These are phyloP conservation scores for Fusarium chlamydosporum DNA, from an alignment of 2,329 filamentous ascomycete species.

Conservation along the genomic window DNA sequence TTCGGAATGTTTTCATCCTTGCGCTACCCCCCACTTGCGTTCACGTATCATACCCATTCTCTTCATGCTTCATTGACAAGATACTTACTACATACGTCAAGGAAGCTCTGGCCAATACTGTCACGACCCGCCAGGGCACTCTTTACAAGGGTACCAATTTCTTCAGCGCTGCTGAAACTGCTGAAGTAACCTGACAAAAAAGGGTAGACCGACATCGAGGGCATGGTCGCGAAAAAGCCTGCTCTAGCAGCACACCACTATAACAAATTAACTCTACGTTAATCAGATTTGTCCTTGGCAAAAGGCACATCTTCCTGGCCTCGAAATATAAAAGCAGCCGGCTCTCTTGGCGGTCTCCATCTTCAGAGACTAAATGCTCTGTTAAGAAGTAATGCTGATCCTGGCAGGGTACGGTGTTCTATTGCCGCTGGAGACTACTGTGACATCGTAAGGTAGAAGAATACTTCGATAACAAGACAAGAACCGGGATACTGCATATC, in stretches of 20 bases:
- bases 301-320: neutral
- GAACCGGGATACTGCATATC: conserved; percentile 25
- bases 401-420: conserved; percentile 30
- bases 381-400: conserved; percentile 17
- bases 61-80: conserved; percentile 9
- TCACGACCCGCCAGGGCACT: conserved; percentile 1
- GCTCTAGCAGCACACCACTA: neutral
- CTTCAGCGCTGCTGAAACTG: neutral
- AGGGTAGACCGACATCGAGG: conserved; percentile 38
- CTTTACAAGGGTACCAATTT: neutral
- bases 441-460: conserved; percentile 24
- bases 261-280: conserved; percentile 7
- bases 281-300: neutral
- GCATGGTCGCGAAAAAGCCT: neutral
- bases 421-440: conserved; percentile 23
- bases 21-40: conserved; percentile 27
- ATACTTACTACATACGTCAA: neutral
- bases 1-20: conserved; percentile 32
- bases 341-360: conserved; percentile 41
- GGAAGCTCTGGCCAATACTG: conserved; percentile 3
- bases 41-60: conserved; percentile 13
- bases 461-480: conserved; percentile 8
- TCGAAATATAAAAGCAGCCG: conserved; percentile 31
- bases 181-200: conserved; percentile 42
- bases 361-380: conserved; percentile 19